Evolutionary conservation across 768 basidiomycete species (phyloP), one percentile per base, ranked within the genome.

Genomic region (Podaxis sp.): DNA sequence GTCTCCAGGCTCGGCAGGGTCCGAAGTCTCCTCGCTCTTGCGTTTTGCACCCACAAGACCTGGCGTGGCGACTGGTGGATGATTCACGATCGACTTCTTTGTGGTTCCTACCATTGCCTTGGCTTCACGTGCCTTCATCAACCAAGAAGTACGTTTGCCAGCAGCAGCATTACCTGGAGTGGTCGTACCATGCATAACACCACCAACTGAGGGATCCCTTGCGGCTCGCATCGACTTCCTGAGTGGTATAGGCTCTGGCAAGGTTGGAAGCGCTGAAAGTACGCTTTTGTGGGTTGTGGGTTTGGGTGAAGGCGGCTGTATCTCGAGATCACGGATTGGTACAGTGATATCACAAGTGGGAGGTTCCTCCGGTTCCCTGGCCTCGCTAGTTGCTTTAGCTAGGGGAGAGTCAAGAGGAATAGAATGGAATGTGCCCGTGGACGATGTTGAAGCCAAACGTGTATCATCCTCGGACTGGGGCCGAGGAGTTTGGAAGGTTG

Each of bases 61-160:
- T 22, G 28, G 37, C 52, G 41, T 11, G 15, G 26, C 26, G 22
- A 56, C 13, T 12, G 56, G 40, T 30, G 48, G 36, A 1, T 36
- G 56, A 41, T 7, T 60, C 5, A 20, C 65, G 50, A 20, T 70
- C 22, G 70, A 59, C 56, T 78, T 82, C 70, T 74, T 83, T 61
- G 67, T 68, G 11, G 76, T 76, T n/a, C 76, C 78, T 68, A 91
- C 91, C 69, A 85, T 75, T 17, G 88, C 88, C 66, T 88, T 89
- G 26, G 81, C 86, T 69, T 90, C 89, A 38, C 90, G 80, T 13
- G 87, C 91, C 68, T 90, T 91, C 74, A 84, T 85, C 58, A 93
- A 73, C 91, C 91, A 93, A 2, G 91, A 93, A 8, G 89, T 89
- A 36, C 91, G 85, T 68, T 90, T 91, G 2, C 84, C 85, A 10